Base-by-base conservation (phyloP, 2,329 filamentous ascomycete species). In the Aspergillus ruber region DNA sequence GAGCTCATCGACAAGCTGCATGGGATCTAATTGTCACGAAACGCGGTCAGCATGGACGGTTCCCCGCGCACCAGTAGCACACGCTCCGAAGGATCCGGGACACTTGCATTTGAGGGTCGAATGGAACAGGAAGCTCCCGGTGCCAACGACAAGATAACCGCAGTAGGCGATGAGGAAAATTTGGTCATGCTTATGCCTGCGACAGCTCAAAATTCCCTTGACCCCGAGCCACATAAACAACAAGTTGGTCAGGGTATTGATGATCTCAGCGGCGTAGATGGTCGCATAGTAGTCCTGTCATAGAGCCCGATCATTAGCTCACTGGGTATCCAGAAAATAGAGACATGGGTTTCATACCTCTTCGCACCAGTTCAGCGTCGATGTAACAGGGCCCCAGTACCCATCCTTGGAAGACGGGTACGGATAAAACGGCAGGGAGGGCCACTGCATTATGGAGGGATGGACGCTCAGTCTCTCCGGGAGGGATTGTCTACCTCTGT, bases 181-280 rank as follows among this genome's bases (percentile, higher is more conserved):
- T 12, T 68, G 72, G 47, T 89, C 86, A 67, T 95, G 88, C 13
- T 77, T 76, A 67, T 94, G 77, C 53, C 76, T 77, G 35, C 85
- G 62, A 65, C 88, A 94, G 65, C 83, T 89, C 46, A 75, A 71
- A 52, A 93, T 81, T 20, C 90, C 90, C 62, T 84, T 85, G 55
- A 81, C 70, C 6, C 88, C 88, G 17, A 95, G 78, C 66, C 78
- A 86, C 57, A 95, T 75, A 67, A 95, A 95, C 20, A 93, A 72
- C 3, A 86, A 65, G 65, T 95, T 95, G 29, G 89, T 95, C 27
- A 90, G 60, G 3, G 88, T 87, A 69, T 87, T 91, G 62, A 89
- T 80, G 41, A 90, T 82, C 63, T 90, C 87, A 32, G 87, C 87
- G 41, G 82, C 79, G 62, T 90, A 90, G 39, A 79, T 74, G 3